These are phyloP conservation scores for Fusarium burgessii DNA, from an alignment of 2,329 filamentous ascomycete genomes.

Conservation along the genomic window DNA sequence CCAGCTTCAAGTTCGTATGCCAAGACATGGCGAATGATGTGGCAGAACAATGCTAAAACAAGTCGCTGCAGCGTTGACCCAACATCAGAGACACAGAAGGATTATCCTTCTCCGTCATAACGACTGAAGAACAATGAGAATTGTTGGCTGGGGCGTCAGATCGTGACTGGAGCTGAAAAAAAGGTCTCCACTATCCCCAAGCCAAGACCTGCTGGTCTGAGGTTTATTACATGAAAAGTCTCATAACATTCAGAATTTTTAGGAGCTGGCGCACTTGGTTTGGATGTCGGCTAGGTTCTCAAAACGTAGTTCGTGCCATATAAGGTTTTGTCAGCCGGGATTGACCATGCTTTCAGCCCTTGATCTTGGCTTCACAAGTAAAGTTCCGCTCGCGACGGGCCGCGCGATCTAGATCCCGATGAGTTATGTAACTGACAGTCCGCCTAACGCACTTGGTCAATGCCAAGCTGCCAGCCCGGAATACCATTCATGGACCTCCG, in stretches of 20 bases:
- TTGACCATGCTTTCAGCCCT: too few species aligned
- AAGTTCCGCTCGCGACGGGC: constrained; percentile 15
- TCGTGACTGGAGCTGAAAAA: background rate
- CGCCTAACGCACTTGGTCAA: background rate
- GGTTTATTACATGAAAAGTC: background rate
- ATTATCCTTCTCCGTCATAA: too few species aligned
- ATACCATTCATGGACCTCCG: background rate
- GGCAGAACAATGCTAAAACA: background rate
- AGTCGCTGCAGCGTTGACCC: too few species aligned
- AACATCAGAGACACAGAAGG: rapidly evolving
- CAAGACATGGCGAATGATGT: background rate
- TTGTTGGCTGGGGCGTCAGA: too few species aligned
- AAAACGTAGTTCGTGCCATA: rapidly evolving
- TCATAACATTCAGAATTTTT: too few species aligned
- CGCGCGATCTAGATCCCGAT: constrained; percentile 10
- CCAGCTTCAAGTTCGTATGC: background rate
- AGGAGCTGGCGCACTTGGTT: rapidly evolving
- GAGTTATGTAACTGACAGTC: background rate
- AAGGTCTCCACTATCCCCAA: background rate
- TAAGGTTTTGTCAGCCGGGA: background rate
- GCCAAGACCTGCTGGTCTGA: background rate
- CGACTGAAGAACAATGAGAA: too few species aligned
- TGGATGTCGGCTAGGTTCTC: rapidly evolving
- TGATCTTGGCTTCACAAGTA: background rate
- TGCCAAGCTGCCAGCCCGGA: constrained; percentile 3